Evolutionary conservation across 345 rosid species (phyloP).

Genomic region (Gossypium raimondii): DNA sequence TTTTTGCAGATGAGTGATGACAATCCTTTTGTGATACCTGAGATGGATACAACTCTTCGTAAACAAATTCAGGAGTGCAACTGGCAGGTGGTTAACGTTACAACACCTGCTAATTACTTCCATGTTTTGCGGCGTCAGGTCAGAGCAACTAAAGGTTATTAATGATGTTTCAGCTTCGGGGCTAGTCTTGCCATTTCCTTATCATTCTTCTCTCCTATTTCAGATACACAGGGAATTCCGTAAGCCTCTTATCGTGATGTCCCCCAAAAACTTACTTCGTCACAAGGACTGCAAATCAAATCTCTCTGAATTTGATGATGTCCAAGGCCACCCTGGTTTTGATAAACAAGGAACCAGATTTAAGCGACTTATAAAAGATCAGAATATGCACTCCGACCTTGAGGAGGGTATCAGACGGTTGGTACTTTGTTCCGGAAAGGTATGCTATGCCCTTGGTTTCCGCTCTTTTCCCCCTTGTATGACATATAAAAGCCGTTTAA

Average conservation of each 20-base stretch:
- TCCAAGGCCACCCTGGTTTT: slow-evolving; percentile 89
- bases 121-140: slow-evolving; percentile 84
- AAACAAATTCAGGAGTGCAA: slow-evolving; percentile 83
- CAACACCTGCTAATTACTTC: slow-evolving; percentile 86
- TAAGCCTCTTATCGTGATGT: slow-evolving; percentile 80
- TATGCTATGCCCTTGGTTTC: slow-evolving; percentile 2
- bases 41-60: slow-evolving; percentile 72
- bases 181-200: no score
- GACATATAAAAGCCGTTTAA: no score
- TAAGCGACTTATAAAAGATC: slow-evolving; percentile 87
- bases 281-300: slow-evolving; percentile 92
- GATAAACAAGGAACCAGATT: slow-evolving; percentile 97
- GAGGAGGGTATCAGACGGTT: slow-evolving; percentile 85
- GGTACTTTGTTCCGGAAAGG: slow-evolving; percentile 95
- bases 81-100: slow-evolving; percentile 85
- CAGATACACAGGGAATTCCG: slow-evolving; percentile 66
- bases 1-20: slow-evolving; percentile 72
- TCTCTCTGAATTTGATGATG: slow-evolving; percentile 91
- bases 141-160: neutral
- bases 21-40: slow-evolving; percentile 71
- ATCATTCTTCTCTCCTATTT: neutral
- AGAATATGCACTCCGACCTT: slow-evolving; percentile 69
- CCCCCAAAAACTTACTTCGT: slow-evolving; percentile 90
- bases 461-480: no score
- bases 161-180: no score